These are phyloP conservation scores for Gossypium gossypioides DNA, from an alignment of 441 rosid species.

Conservation along the genomic window DNA sequence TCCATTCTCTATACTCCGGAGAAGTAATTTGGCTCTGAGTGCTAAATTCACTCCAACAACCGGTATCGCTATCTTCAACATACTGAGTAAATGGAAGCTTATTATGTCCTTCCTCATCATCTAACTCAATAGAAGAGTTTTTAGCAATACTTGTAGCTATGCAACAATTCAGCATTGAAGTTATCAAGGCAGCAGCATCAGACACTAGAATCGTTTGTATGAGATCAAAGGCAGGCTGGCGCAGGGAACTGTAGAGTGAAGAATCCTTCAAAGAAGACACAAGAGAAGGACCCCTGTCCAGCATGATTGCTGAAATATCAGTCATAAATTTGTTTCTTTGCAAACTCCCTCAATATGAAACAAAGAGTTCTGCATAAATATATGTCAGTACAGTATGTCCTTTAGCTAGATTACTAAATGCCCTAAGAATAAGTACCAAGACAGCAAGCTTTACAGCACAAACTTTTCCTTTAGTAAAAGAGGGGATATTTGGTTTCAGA, in stretches of 20 bases:
- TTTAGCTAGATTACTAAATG: not conserved
- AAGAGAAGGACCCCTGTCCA: slow-evolving; percentile 90
- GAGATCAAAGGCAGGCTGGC: slow-evolving; percentile 95
- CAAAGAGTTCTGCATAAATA: not conserved
- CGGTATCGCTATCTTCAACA: slow-evolving; percentile 40
- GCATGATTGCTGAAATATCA: slow-evolving; percentile 20
- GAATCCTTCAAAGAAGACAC: slow-evolving; percentile 79
- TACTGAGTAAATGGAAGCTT: slow-evolving; percentile 31
- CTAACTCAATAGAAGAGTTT: slow-evolving; percentile 25
- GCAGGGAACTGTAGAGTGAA: slow-evolving; percentile 80
- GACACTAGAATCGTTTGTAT: slow-evolving; percentile 72
- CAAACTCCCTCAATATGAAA: not conserved
- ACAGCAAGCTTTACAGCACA: not conserved
- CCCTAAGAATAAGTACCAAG: not conserved
- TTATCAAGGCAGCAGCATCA: slow-evolving; percentile 76
- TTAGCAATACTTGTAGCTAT: slow-evolving; percentile 19
- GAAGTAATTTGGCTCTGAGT: slow-evolving; percentile 52
- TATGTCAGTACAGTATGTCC: not conserved
- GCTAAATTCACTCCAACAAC: slow-evolving; percentile 69
- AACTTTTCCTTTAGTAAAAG: not conserved
- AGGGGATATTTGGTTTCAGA: not conserved
- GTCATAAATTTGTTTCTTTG: slow-evolving; percentile 3
- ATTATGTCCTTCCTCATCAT: slow-evolving; percentile 36
- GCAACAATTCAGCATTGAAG: slow-evolving; percentile 39
- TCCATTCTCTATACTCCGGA: slow-evolving; percentile 63